Percentiles rank a stretch among this genome's conserved stretches.
Evolutionary conservation across 768 basidiomycete genomes (phyloP).

Genomic region (Hericium coralloides): DNA sequence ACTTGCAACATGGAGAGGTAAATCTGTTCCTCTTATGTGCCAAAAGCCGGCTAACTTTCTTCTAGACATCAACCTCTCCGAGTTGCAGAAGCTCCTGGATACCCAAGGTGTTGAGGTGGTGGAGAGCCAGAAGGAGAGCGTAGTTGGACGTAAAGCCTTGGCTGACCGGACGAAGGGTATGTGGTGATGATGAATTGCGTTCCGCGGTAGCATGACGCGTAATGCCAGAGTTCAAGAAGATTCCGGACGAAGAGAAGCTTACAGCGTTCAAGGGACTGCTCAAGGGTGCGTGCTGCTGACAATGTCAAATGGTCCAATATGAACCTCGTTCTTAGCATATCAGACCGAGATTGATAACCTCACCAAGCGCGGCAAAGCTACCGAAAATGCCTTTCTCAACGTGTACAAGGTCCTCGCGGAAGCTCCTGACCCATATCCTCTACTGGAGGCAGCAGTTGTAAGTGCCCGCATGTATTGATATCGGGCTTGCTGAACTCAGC

Average conservation of each 20-base stretch:
- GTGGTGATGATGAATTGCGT: conserved; percentile 1
- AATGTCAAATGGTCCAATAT: neutral
- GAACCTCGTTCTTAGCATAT: conserved; percentile 50
- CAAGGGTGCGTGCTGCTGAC: conserved; percentile 46
- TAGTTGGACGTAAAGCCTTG: conserved; percentile 86
- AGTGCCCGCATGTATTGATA: conserved; percentile 13
- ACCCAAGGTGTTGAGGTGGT: conserved; percentile 91
- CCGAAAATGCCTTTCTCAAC: conserved; percentile 94
- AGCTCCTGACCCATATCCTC: conserved; percentile 94
- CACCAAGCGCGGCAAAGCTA: conserved; percentile 83
- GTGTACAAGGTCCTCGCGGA: conserved; percentile 96
- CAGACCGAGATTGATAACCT: conserved; percentile 95
- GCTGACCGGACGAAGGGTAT: conserved; percentile 97
- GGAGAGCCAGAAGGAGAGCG: conserved; percentile 96
- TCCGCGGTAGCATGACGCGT: neutral
- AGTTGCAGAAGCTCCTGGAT: conserved; percentile 91
- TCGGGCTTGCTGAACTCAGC: neutral
- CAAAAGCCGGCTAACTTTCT: neutral
- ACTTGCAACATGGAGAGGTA: conserved; percentile 87
- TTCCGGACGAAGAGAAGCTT: conserved; percentile 83
- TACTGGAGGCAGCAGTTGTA: conserved; percentile 90
- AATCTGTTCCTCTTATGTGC: neutral
- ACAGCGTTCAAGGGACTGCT: conserved; percentile 84
- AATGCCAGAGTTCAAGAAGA: conserved; percentile 84
- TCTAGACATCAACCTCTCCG: conserved; percentile 77